These are phyloP conservation scores for Pseudevernia furfuracea DNA, from an alignment of 495 filamentous ascomycete species.

Conservation along the genomic window DNA sequence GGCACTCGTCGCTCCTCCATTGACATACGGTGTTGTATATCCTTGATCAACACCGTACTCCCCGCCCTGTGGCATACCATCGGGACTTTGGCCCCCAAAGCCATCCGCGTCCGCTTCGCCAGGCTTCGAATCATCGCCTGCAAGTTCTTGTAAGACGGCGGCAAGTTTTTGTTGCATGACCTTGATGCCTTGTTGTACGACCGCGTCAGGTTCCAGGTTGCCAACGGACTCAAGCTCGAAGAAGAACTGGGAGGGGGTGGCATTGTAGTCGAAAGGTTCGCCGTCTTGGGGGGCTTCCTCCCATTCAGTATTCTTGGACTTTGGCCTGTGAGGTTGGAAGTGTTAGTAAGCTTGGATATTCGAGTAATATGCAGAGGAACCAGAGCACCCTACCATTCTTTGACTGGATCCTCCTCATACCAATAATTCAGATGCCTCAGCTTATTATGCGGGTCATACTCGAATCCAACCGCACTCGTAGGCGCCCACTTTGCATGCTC, in stretches of 20 bases:
- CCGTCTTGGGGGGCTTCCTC: slow-evolving; percentile 75
- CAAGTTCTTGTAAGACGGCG: slow-evolving; percentile 67
- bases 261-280: slow-evolving; percentile 86
- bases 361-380: not conserved
- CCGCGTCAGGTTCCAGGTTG: slow-evolving; percentile 74
- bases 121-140: slow-evolving; percentile 42
- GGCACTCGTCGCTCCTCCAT: slow-evolving; percentile 49
- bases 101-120: slow-evolving; percentile 46
- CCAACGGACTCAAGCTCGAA: slow-evolving; percentile 87
- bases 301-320: slow-evolving; percentile 75
- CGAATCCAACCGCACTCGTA: slow-evolving; percentile 84
- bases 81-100: slow-evolving; percentile 49
- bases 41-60: slow-evolving; percentile 52
- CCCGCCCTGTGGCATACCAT: slow-evolving; percentile 49
- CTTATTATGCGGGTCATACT: slow-evolving; percentile 97
- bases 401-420: slow-evolving; percentile 77
- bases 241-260: slow-evolving; percentile 76
- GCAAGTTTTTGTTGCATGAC: slow-evolving; percentile 86
- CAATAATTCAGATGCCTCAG: slow-evolving; percentile 81
- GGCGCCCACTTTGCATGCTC: slow-evolving; percentile 98
- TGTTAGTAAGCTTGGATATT: not conserved
- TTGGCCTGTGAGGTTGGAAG: slow-evolving; percentile 51
- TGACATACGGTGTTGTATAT: slow-evolving; percentile 68
- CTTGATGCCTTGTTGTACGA: slow-evolving; percentile 82
- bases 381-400: slow-evolving; percentile 73